Conservation (phyloP, 352 stramenopile species). For the Phytopythium delawarense region DNA sequence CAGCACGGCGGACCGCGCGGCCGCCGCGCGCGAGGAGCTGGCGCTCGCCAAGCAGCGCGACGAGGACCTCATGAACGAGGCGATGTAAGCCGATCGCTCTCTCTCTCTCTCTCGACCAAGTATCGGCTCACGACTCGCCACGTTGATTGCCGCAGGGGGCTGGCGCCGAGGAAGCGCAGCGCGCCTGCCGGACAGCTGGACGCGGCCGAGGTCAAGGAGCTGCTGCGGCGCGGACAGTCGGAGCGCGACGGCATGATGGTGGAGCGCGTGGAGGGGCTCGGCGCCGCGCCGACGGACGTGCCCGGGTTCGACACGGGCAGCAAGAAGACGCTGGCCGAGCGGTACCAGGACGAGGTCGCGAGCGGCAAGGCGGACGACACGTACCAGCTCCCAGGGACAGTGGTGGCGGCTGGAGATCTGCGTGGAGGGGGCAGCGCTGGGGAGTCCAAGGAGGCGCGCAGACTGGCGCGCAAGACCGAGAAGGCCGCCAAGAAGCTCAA, state of each 20-base stretch:
- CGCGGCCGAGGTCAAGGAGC: conserved; percentile 79
- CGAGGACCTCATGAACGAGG: conserved; percentile 89
- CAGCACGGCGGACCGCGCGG: conserved; percentile 46
- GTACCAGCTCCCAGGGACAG: conserved; percentile 54
- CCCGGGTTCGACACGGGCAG: conserved; percentile 33
- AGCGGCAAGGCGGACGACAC: conserved; percentile 52
- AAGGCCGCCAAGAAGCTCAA: conserved; percentile 63
- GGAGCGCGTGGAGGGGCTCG: conserved; percentile 85
- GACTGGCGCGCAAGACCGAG: conserved; percentile 48
- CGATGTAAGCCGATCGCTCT: conserved; percentile 41
- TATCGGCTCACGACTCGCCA: neutral
- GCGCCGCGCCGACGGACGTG: conserved; percentile 55
- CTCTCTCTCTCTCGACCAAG: too few relatives aligned
- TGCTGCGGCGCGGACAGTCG: conserved; percentile 74
- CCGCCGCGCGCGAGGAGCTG: conserved; percentile 58
- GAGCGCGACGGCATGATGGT: conserved; percentile 62
- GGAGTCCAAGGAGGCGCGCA: conserved; percentile 49
- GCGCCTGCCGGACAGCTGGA: conserved; percentile 52
- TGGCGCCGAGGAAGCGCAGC: conserved; percentile 49
- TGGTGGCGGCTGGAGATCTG: neutral
- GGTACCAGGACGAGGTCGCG: conserved; percentile 61
- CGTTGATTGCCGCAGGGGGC: conserved; percentile 34
- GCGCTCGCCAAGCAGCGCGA: conserved; percentile 75
- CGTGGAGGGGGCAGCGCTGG: conserved; percentile 12
- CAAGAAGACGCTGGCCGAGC: conserved; percentile 68